phyloP scores from a whole-genome alignment of 1,139 yeast species.

The Magnusiomyces starmeri region DNA sequence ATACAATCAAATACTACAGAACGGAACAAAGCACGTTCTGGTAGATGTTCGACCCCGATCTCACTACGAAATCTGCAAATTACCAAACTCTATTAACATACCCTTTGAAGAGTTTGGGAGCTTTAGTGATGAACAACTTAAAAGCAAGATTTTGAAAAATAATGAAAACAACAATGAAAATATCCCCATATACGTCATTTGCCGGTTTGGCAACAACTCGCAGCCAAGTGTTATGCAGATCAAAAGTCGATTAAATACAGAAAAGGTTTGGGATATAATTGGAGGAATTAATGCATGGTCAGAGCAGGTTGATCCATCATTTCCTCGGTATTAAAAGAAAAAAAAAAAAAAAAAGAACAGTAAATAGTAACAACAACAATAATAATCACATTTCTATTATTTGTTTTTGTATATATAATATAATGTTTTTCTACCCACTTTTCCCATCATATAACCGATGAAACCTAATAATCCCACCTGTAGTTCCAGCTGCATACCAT shows the following conservation, averaged over 20 bases:
- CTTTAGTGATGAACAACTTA: constrained; percentile 6
- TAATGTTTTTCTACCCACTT: too few relatives aligned
- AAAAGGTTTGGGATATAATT: constrained; percentile 51
- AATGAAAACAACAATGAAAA: constrained; percentile 2
- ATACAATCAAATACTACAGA: constrained; percentile 23
- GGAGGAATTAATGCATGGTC: constrained; percentile 82
- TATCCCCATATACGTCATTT: constrained; percentile 43
- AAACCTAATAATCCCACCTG: constrained; percentile 58
- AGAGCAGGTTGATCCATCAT: constrained; percentile 46
- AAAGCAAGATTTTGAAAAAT: constrained; percentile 6
- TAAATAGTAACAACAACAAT: too few relatives aligned
- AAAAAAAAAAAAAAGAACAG: not conserved
- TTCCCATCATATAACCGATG: constrained; percentile 41
- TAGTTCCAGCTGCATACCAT: constrained; percentile 58
- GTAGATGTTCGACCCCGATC: constrained; percentile 78
- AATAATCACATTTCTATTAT: not conserved
- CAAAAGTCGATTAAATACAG: constrained; percentile 42
- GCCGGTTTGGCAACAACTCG: constrained; percentile 90
- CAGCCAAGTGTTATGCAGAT: constrained; percentile 62
- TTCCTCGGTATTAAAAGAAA: constrained; percentile 56
- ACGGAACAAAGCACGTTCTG: constrained; percentile 32
- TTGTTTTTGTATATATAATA: too few relatives aligned
- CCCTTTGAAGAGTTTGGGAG: constrained; percentile 35
- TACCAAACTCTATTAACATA: constrained; percentile 56
- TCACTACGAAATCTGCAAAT: constrained; percentile 60